These are phyloP conservation scores for Biscogniauxia sp. DNA, from an alignment of 2,329 filamentous ascomycete genomes.

Conservation along the genomic window DNA sequence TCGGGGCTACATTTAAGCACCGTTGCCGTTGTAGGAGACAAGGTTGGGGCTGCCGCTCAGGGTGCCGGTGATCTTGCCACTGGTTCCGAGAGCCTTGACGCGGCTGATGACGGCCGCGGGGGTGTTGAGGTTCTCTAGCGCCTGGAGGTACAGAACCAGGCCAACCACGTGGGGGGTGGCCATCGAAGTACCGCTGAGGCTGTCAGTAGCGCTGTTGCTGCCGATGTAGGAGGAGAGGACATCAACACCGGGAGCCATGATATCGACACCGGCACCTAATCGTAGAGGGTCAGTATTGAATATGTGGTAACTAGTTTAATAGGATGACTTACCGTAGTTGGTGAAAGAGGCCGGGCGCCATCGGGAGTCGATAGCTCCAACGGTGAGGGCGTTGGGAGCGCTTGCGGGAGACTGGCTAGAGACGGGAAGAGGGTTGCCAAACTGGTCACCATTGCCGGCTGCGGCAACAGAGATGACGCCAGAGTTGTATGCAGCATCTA, in stretches of 20 bases:
- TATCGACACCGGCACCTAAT: constrained; percentile 32
- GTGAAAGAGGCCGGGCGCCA: constrained; percentile 45
- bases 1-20: constrained; percentile 15
- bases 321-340: constrained; percentile 43
- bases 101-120: constrained; percentile 34
- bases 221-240: constrained; percentile 43
- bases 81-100: constrained; percentile 29
- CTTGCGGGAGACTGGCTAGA: constrained; percentile 44
- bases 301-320: not conserved
- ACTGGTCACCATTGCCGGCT: constrained; percentile 51
- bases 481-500: constrained; percentile 42
- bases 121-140: constrained; percentile 40
- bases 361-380: constrained; percentile 46
- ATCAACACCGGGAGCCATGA: constrained; percentile 42
- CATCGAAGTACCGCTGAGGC: constrained; percentile 62
- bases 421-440: constrained; percentile 25
- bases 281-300: not conserved
- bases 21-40: constrained; percentile 29
- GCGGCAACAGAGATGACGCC: constrained; percentile 54
- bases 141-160: constrained; percentile 55
- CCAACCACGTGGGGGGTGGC: constrained; percentile 60
- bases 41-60: constrained; percentile 25
- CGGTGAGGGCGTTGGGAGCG: constrained; percentile 48
- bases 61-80: constrained; percentile 17
- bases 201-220: constrained; percentile 37